These are phyloP conservation scores for Anthoceros angustus DNA, from an alignment of 225 moss, liverwort and hornwort species.

Conservation along the genomic window DNA sequence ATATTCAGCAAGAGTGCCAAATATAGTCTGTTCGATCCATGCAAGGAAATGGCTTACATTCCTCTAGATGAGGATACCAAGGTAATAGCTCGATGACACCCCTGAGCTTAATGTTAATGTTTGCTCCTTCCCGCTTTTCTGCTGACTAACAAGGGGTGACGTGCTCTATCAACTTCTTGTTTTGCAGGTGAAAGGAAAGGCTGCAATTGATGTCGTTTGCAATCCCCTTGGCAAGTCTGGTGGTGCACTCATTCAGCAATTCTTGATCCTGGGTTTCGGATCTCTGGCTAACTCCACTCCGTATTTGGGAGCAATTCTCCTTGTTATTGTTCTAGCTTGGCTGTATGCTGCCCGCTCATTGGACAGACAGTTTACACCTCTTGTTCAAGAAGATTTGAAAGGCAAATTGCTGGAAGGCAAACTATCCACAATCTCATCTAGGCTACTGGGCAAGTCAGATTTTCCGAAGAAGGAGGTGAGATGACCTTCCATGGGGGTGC, in stretches of 20 bases:
- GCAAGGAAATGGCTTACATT: constrained; percentile 99
- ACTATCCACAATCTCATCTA: constrained; percentile 69
- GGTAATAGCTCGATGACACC: constrained; percentile 19
- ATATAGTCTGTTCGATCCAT: constrained; percentile 96
- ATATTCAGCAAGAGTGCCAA: constrained; percentile 99
- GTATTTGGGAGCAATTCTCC: constrained; percentile 69
- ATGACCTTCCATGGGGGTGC: not conserved
- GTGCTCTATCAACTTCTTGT: not conserved
- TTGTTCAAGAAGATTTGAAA: constrained; percentile 96
- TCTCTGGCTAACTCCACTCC: constrained; percentile 90
- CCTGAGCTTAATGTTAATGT: not conserved
- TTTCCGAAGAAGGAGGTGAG: constrained; percentile 53
- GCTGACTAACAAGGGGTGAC: not conserved
- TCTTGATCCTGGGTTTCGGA: constrained; percentile 86
- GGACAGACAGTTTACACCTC: constrained; percentile 83
- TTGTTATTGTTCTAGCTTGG: constrained; percentile 87
- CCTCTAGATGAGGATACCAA: constrained; percentile 96
- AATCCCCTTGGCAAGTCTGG: constrained; percentile 99
- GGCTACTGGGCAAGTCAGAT: constrained; percentile 49
- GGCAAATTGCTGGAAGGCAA: constrained; percentile 90
- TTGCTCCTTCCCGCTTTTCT: not conserved
- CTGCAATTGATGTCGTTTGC: constrained; percentile 96
- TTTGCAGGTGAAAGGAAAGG: constrained; percentile 93
- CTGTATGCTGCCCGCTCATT: constrained; percentile 90
- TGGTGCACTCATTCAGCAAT: constrained; percentile 98